phyloP scores from a whole-genome alignment of 176 grass and related monocot genomes.

The Puya raimondii region DNA sequence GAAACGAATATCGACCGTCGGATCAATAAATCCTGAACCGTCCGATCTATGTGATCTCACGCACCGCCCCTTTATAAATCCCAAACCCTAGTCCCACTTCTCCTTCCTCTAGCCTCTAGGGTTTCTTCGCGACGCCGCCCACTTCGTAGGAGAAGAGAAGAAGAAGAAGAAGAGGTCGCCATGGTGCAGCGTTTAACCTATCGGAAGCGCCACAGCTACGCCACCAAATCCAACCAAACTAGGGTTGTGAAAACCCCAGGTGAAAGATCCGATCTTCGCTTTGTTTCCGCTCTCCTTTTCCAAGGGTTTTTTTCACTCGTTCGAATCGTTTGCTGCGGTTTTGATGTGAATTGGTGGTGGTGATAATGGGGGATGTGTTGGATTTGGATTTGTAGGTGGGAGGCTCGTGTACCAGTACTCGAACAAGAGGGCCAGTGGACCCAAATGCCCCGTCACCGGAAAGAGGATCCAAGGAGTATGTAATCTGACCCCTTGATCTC shows the following conservation, averaged over 20 bases:
- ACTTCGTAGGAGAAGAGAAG: slow-evolving; percentile 5
- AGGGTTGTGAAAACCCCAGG: slow-evolving; percentile 33
- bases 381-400: slow-evolving; percentile 38
- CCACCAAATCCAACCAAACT: slow-evolving; percentile 37
- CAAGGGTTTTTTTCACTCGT: neutral
- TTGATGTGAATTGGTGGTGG: neutral
- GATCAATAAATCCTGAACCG: slow-evolving; percentile 5
- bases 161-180: slow-evolving; percentile 13
- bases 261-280: neutral
- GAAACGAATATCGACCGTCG: slow-evolving; percentile 6
- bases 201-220: slow-evolving; percentile 31
- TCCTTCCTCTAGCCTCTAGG: neutral
- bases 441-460: slow-evolving; percentile 77
- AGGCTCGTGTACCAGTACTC: slow-evolving; percentile 87
- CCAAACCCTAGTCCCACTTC: neutral
- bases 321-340: neutral
- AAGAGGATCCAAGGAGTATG: slow-evolving; percentile 90
- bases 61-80: slow-evolving; percentile 19
- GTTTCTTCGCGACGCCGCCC: slow-evolving; percentile 10
- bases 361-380: slow-evolving; percentile 1
- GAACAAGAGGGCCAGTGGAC: slow-evolving; percentile 72
- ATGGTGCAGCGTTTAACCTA: slow-evolving; percentile 69
- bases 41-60: slow-evolving; percentile 51
- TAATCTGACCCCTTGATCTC: neutral
- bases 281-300: neutral